A percentile compares a stretch with the other conserved stretches of the same genome.
These are phyloP conservation scores for Ceratocystis variospora DNA, from an alignment of 2,329 filamentous ascomycete species.

Conservation along the genomic window DNA sequence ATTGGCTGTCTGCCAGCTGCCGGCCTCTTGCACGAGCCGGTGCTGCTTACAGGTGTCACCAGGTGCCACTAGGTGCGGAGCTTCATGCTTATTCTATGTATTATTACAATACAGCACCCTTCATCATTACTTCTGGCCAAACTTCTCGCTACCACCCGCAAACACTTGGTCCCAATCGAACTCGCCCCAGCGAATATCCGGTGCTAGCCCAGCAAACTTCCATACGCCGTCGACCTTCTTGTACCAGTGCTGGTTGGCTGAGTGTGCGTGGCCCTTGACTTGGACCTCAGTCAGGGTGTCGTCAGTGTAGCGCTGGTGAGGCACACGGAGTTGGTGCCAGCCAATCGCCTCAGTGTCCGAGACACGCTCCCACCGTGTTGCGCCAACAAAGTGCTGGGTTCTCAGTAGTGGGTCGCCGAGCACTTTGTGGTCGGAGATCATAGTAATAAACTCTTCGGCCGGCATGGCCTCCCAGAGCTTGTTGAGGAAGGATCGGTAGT, in stretches of 20 bases:
- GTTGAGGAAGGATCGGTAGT: constrained; percentile 54
- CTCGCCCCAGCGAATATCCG: constrained; percentile 44
- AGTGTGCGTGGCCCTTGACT: constrained; percentile 48
- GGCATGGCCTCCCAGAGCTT: constrained; percentile 48
- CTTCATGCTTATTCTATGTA: background rate
- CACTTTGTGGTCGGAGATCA: constrained; percentile 43
- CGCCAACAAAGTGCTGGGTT: constrained; percentile 53
- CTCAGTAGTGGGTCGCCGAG: constrained; percentile 47
- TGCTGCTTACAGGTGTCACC: background rate
- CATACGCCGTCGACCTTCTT: constrained; percentile 43
- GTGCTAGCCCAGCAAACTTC: constrained; percentile 46
- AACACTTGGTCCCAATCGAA: constrained; percentile 46
- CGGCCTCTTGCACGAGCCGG: background rate
- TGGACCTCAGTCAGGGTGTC: constrained; percentile 33
- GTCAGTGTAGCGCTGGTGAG: constrained; percentile 47
- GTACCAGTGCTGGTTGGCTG: constrained; percentile 44
- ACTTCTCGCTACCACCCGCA: constrained; percentile 19
- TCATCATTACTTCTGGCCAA: constrained; percentile 2
- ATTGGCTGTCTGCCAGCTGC: background rate
- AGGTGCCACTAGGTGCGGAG: background rate
- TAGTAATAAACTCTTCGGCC: constrained; percentile 45
- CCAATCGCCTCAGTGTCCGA: constrained; percentile 45
- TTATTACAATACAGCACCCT: too few relatives aligned
- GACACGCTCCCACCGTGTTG: constrained; percentile 42
- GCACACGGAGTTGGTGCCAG: constrained; percentile 48